phyloP scores from a whole-genome alignment of 163 green algal genomes.

The Scenedesmus sp. region DNA sequence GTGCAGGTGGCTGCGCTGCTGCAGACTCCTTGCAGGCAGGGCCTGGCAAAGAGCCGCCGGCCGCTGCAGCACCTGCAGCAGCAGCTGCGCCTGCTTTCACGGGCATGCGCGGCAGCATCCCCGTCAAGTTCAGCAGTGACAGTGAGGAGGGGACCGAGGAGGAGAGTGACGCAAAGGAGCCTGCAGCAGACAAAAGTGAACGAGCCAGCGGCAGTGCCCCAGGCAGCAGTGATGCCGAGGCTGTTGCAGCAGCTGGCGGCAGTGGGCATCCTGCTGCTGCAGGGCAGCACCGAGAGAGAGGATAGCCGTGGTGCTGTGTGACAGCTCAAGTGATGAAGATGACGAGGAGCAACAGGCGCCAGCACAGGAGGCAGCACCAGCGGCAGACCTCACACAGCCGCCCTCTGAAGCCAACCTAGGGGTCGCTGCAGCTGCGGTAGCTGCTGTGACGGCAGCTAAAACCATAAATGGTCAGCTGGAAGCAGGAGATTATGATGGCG shows the following conservation, averaged over 20 bases:
- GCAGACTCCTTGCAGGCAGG: too few species aligned
- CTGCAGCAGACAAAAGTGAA: neutral
- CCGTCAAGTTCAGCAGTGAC: neutral
- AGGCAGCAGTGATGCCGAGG: constrained; percentile 13
- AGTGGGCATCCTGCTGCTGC: neutral
- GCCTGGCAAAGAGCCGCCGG: too few species aligned
- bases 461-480: neutral
- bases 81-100: constrained; percentile 12
- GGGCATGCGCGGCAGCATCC: constrained; percentile 29
- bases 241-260: neutral
- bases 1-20: too few species aligned
- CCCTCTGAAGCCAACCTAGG: neutral
- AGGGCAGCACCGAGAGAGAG: neutral
- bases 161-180: neutral
- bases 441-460: neutral
- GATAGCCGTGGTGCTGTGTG: neutral
- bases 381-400: neutral
- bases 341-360: neutral
- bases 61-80: constrained; percentile 27
- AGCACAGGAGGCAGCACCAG: neutral
- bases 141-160: constrained; percentile 5
- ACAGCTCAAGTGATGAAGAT: neutral
- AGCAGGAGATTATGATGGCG: neutral
- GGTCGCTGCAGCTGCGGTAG: neutral
- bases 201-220: neutral